Percentiles rank a stretch among this genome's conserved stretches.
Conservation (phyloP, 176 grass and related monocot species). For the Stipa capillata region DNA sequence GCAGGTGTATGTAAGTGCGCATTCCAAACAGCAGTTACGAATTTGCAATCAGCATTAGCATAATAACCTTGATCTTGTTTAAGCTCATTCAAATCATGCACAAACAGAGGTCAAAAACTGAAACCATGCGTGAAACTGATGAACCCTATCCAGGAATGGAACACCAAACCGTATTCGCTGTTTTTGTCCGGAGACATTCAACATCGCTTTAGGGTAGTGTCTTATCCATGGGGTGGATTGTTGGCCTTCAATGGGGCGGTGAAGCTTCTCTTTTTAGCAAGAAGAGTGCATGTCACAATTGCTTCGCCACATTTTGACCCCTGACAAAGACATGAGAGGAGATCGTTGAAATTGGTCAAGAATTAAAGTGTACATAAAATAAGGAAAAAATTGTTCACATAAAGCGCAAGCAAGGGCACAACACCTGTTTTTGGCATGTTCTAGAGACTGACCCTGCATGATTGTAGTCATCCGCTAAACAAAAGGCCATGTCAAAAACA, state of each 20-base stretch:
- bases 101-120: neutral
- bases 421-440: constrained; percentile 21
- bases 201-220: neutral
- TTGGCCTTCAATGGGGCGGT: constrained; percentile 18
- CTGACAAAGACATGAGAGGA: neutral
- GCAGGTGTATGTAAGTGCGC: constrained; percentile 1
- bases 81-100: neutral
- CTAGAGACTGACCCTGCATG: constrained; percentile 6
- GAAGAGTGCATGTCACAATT: constrained; percentile 17
- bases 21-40: neutral
- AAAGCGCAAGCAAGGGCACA: constrained; percentile 9
- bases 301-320: constrained; percentile 11
- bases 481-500: constrained; percentile 32
- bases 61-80: neutral
- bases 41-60: neutral
- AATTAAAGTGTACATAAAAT: neutral
- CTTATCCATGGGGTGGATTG: neutral
- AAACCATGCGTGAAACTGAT: neutral
- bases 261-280: neutral
- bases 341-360: neutral
- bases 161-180: neutral
- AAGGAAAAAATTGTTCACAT: neutral
- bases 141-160: neutral
- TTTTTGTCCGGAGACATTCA: neutral
- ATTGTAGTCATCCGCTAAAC: constrained; percentile 14